Conservation (phyloP, 2,329 filamentous ascomycete species). For the Aureobasidium musti region DNA sequence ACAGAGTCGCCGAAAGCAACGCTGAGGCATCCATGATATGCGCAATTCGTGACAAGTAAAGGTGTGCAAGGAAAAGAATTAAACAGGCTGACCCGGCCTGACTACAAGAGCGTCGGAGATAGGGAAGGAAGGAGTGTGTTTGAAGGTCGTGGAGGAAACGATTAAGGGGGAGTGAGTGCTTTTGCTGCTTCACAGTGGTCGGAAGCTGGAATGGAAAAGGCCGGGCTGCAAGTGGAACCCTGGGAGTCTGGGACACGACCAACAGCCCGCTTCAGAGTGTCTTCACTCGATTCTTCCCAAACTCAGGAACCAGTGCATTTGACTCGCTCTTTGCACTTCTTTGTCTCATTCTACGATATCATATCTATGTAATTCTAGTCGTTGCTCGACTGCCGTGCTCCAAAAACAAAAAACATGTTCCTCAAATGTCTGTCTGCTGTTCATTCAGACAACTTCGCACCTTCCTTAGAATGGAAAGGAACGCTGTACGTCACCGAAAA, state of each 20-base stretch:
- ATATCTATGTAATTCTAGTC: not conserved
- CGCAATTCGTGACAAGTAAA: slow-evolving; percentile 19
- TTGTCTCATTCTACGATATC: not conserved
- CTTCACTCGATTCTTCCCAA: slow-evolving; percentile 6
- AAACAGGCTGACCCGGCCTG: slow-evolving; percentile 26
- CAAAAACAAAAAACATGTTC: not conserved
- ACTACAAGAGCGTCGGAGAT: slow-evolving; percentile 14
- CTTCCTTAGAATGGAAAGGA: slow-evolving; percentile 17
- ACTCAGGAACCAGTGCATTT: slow-evolving; percentile 5
- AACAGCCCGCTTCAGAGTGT: slow-evolving; percentile 25
- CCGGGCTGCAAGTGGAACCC: slow-evolving; percentile 28
- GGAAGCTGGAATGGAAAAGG: slow-evolving; percentile 24
- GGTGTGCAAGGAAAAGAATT: slow-evolving; percentile 13
- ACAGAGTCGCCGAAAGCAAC: slow-evolving; percentile 96
- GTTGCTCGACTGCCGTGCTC: not conserved
- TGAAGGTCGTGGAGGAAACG: slow-evolving; percentile 22
- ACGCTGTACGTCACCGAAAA: slow-evolving; percentile 24
- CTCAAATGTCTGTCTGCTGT: not conserved
- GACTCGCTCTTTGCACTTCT: not conserved
- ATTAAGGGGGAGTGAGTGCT: slow-evolving; percentile 22
- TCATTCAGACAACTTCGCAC: not conserved
- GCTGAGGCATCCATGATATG: slow-evolving; percentile 91
- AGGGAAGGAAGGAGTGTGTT: slow-evolving; percentile 21
- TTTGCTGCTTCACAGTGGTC: slow-evolving; percentile 12
- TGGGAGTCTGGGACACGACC: slow-evolving; percentile 24